These are phyloP conservation scores for Salvia sclarea DNA, from an alignment of 305 asterid genomes.

Conservation along the genomic window DNA sequence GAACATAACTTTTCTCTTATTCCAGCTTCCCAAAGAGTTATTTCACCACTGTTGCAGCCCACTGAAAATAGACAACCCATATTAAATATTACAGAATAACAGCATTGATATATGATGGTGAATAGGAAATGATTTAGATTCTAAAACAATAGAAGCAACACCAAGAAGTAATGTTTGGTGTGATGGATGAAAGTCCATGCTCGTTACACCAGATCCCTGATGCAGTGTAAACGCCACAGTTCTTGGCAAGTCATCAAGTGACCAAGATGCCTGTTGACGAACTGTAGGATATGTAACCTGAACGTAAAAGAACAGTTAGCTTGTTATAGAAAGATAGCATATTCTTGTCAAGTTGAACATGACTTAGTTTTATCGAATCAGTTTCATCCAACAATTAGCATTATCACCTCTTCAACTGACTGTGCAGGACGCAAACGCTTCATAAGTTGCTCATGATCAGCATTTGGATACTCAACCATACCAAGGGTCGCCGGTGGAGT, in stretches of 20 bases:
- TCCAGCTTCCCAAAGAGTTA: slow-evolving; percentile 85
- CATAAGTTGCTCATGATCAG: slow-evolving; percentile 94
- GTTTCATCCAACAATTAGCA: slow-evolving; percentile 19
- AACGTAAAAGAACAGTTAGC: slow-evolving; percentile 17
- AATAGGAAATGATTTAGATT: neutral
- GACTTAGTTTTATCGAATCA: neutral
- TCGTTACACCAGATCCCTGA: slow-evolving; percentile 75
- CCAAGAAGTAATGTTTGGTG: slow-evolving; percentile 81
- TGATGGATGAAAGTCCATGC: slow-evolving; percentile 93
- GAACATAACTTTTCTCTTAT: slow-evolving; percentile 69
- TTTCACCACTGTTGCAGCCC: slow-evolving; percentile 81
- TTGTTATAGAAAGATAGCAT: neutral
- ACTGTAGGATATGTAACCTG: slow-evolving; percentile 86
- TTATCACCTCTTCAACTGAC: slow-evolving; percentile 87
- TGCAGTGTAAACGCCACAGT: slow-evolving; percentile 71
- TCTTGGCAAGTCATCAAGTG: slow-evolving; percentile 84
- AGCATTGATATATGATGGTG: slow-evolving; percentile 13
- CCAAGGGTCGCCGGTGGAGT: slow-evolving; percentile 94
- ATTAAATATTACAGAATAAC: slow-evolving; percentile 18
- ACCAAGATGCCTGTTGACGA: slow-evolving; percentile 78
- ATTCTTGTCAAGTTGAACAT: slow-evolving; percentile 1
- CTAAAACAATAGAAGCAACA: slow-evolving; percentile 32
- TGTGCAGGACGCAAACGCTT: slow-evolving; percentile 91
- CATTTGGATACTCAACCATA: slow-evolving; percentile 80
- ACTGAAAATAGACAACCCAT: slow-evolving; percentile 42